These are phyloP conservation scores for Sporodiniella umbellata DNA, from an alignment of 371 early-diverging fungal species.

Conservation along the genomic window DNA sequence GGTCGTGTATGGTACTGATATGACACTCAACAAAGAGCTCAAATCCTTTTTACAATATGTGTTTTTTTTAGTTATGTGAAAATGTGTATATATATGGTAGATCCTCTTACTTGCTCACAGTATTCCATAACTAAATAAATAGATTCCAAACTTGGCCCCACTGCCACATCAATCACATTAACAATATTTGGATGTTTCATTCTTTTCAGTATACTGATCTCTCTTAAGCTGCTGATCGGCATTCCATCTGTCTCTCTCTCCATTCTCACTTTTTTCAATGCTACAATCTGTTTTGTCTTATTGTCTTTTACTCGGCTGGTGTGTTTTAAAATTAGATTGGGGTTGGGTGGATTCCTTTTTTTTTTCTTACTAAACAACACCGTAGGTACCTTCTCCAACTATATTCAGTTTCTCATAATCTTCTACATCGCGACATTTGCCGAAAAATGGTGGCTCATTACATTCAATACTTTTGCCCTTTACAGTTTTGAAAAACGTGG, in stretches of 20 bases:
- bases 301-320: constrained; percentile 64
- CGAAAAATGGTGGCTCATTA: constrained; percentile 42
- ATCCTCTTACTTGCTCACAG: constrained; percentile 59
- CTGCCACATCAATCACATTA: constrained; percentile 76
- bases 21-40: constrained; percentile 63
- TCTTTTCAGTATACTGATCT: constrained; percentile 86
- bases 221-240: constrained; percentile 83
- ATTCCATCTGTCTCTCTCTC: constrained; percentile 81
- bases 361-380: constrained; percentile 76
- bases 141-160: constrained; percentile 58
- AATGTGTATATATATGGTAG: no score
- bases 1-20: constrained; percentile 54
- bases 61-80: background rate
- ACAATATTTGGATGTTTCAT: constrained; percentile 89
- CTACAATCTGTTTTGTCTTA: constrained; percentile 70
- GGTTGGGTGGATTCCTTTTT: background rate
- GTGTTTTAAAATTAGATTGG: background rate
- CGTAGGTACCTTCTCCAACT: constrained; percentile 83
- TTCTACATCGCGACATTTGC: constrained; percentile 62
- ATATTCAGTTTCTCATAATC: constrained; percentile 68
- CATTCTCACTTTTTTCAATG: constrained; percentile 87
- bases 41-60: constrained; percentile 48
- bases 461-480: constrained; percentile 23
- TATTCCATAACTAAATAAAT: constrained; percentile 80
- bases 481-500: constrained; percentile 19